phyloP scores from a whole-genome alignment of 1,284 basidiomycete genomes.

The Coriolopsis trogii region DNA sequence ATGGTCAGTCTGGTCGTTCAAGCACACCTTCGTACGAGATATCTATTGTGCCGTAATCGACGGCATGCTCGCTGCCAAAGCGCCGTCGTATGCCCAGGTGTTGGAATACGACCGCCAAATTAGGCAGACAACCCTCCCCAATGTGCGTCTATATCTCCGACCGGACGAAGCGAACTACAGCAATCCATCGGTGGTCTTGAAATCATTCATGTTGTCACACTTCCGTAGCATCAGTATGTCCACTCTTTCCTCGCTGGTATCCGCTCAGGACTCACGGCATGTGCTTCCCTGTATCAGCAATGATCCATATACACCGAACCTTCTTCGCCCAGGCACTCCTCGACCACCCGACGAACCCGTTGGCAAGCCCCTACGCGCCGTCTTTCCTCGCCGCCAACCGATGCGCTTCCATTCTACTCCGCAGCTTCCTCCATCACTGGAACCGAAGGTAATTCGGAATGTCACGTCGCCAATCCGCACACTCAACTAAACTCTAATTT shows the following conservation, averaged over 20 bases:
- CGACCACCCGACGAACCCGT: conserved; percentile 41
- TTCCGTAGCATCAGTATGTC: conserved; percentile 34
- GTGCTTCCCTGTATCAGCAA: conserved; percentile 23
- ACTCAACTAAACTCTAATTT: conserved; percentile 3
- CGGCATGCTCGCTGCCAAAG: conserved; percentile 31
- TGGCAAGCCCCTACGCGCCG: conserved; percentile 42
- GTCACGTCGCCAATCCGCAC: not conserved
- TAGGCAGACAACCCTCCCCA: conserved; percentile 32
- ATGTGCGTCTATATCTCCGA: conserved; percentile 31
- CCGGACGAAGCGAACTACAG: conserved; percentile 35
- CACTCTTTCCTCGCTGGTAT: not conserved
- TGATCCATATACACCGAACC: conserved; percentile 41
- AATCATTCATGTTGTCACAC: conserved; percentile 36
- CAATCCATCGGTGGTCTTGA: conserved; percentile 32
- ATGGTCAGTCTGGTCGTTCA: conserved; percentile 33
- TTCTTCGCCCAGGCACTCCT: conserved; percentile 44
- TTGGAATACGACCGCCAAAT: conserved; percentile 36
- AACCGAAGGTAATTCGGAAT: conserved; percentile 17
- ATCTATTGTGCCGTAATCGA: conserved; percentile 32
- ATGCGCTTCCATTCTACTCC: conserved; percentile 39
- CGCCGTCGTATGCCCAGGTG: conserved; percentile 33
- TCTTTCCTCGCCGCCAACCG: conserved; percentile 44
- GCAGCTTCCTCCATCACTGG: conserved; percentile 38
- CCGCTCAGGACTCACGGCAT: conserved; percentile 2
- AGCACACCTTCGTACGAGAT: conserved; percentile 29